Evolutionary conservation across 1,139 yeast genomes (phyloP).

Genomic region (Geotrichum klebahnii): DNA sequence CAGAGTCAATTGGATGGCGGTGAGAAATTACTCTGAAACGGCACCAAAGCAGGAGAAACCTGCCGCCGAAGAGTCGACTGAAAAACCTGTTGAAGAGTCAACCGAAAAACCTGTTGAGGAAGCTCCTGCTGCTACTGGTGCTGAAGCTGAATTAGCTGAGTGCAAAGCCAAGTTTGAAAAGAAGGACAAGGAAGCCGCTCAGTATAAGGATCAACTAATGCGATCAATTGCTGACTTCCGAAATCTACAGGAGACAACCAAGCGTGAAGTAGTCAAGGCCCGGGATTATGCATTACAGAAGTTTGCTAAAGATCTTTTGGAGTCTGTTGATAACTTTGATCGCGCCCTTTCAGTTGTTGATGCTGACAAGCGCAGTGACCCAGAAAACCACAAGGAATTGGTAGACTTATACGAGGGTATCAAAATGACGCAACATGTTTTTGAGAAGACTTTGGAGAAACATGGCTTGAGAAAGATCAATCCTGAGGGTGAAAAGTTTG

Average conservation of each 20-base stretch:
- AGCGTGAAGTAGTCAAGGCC: slow-evolving; percentile 80
- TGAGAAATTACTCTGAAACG: background rate
- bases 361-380: slow-evolving; percentile 47
- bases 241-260: slow-evolving; percentile 85
- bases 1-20: background rate
- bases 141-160: slow-evolving; percentile 29
- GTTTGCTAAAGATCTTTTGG: slow-evolving; percentile 86
- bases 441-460: slow-evolving; percentile 74
- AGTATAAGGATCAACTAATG: slow-evolving; percentile 75
- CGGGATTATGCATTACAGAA: slow-evolving; percentile 88
- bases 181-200: slow-evolving; percentile 78
- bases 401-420: slow-evolving; percentile 83
- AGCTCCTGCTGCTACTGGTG: slow-evolving; percentile 23
- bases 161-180: slow-evolving; percentile 54
- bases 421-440: slow-evolving; percentile 80
- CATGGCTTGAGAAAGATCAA: slow-evolving; percentile 80
- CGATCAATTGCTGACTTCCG: slow-evolving; percentile 91
- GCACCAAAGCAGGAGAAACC: too few species aligned
- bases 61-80: too few species aligned
- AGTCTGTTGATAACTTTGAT: slow-evolving; percentile 85
- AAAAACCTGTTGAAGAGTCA: too few species aligned
- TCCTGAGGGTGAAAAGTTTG: slow-evolving; percentile 79
- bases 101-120: too few species aligned
- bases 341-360: slow-evolving; percentile 76
- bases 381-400: slow-evolving; percentile 49